phyloP scores from a whole-genome alignment of 352 stramenopile species.

The Discostella stelligera region DNA sequence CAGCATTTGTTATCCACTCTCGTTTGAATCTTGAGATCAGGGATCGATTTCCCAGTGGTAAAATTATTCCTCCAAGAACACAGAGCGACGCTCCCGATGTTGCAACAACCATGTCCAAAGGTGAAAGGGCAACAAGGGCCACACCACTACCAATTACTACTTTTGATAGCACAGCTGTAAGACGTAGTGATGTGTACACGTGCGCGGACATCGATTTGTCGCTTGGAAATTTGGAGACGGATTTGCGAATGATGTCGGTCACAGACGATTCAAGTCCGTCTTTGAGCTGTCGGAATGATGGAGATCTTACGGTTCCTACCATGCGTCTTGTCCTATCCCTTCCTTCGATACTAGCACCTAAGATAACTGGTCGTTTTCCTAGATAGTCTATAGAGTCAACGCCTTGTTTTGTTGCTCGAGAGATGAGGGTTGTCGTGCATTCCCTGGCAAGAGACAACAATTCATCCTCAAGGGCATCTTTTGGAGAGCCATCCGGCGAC shows the following conservation, averaged over 20 bases:
- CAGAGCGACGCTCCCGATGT: slow-evolving; percentile 26
- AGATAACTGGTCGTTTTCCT: slow-evolving; percentile 60
- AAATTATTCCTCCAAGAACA: slow-evolving; percentile 19
- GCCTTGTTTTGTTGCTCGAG: slow-evolving; percentile 63
- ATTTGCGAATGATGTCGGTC: slow-evolving; percentile 20
- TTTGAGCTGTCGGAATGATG: slow-evolving; percentile 38
- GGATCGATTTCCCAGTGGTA: slow-evolving; percentile 43
- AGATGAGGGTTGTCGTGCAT: slow-evolving; percentile 56
- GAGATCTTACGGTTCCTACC: slow-evolving; percentile 59
- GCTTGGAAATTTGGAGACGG: slow-evolving; percentile 14
- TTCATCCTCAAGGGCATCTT: slow-evolving; percentile 22
- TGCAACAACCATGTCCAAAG: slow-evolving; percentile 46
- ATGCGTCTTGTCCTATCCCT: slow-evolving; percentile 38
- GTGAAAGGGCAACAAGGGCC: slow-evolving; percentile 12
- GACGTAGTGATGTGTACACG: slow-evolving; percentile 51
- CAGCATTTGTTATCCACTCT: slow-evolving; percentile 47
- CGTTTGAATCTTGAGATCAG: slow-evolving; percentile 41
- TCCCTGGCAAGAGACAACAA: slow-evolving; percentile 36
- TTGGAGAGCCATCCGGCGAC: not conserved
- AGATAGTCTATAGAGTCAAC: slow-evolving; percentile 73
- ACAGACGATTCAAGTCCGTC: slow-evolving; percentile 30
- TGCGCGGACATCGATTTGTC: slow-evolving; percentile 21
- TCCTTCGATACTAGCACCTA: slow-evolving; percentile 31
- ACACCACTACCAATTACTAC: slow-evolving; percentile 36
- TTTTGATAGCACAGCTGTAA: slow-evolving; percentile 43